Base-by-base conservation (phyloP, 1,284 basidiomycete genomes). In the Cutaneotrichosporon spelunceum region DNA sequence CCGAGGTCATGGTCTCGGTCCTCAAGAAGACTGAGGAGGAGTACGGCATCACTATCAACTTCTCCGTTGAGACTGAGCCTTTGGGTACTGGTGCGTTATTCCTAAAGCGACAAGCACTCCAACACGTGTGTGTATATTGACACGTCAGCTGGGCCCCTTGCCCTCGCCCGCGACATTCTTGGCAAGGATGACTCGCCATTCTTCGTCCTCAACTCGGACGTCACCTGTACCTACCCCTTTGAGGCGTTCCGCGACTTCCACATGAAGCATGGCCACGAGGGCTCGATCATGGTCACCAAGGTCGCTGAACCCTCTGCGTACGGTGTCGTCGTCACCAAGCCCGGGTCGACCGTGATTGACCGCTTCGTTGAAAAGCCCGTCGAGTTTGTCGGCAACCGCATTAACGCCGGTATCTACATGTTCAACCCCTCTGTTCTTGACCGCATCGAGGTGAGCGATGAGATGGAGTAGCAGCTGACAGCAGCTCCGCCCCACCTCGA, bases 371-470 rank as follows among this genome's bases (percentile, higher is more conserved):
- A 83, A 73, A 83, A 83, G 76, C 82, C 82, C 34, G 80, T 82
- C 63, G 81, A 82, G 66, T 83, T 82, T 62, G 82, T 83, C 59
- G 82, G 82, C 50, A 83, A 83, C 79, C 73, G 82, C 61, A 83
- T 83, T 77, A 83, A 83, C 75, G 82, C 82, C 63, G 82, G 82
- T 73, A 83, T 83, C 77, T 83, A 83, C 78, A 82, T 83, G 71
- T 83, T 83, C 80, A 81, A 81, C 79, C 82, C 82, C 13, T 78
- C 74, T 44, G 74, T 83, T 50, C 74, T 83, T 58, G 71, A 82
- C 70, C 78, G 82, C 58, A 83, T 83, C 63, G 80, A 83, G 75
- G 79, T 81, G 60, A 62, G 76, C 44, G 21, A 8, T 56, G 24
- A 19, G 10, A 14, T 19, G 30, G 44, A 59, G 30, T 29, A 26